A percentile compares a stretch with the other conserved stretches of the same genome.
Evolutionary conservation across 495 filamentous ascomycete species (phyloP).

Genomic region (Evernia prunastri): DNA sequence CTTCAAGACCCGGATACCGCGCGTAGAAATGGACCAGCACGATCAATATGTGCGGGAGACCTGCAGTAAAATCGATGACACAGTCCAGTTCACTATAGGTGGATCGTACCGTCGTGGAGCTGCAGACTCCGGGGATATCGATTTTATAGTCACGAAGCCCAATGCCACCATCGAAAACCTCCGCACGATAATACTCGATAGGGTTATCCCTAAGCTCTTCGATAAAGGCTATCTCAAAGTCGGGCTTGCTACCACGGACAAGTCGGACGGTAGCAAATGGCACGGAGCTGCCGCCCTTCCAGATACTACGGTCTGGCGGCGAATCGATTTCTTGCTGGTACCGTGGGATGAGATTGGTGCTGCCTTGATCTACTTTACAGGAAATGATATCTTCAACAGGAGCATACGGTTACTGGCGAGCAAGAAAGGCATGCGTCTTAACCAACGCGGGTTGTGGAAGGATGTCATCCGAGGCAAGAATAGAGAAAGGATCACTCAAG

Average conservation of each 20-base stretch:
- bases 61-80: constrained; percentile 54
- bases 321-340: constrained; percentile 84
- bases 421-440: constrained; percentile 79
- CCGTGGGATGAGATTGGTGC: constrained; percentile 77
- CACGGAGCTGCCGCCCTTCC: constrained; percentile 71
- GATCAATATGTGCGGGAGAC: constrained; percentile 59
- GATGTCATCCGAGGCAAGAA: constrained; percentile 60
- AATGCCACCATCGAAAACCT: constrained; percentile 51
- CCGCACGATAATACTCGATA: constrained; percentile 54
- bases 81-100: constrained; percentile 62
- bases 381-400: constrained; percentile 94
- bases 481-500: constrained; percentile 60
- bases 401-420: constrained; percentile 77
- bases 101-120: constrained; percentile 86
- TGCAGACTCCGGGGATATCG: constrained; percentile 69
- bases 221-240: constrained; percentile 53
- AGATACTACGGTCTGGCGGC: constrained; percentile 55
- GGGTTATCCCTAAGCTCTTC: constrained; percentile 57
- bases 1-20: constrained; percentile 74
- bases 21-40: constrained; percentile 66
- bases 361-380: constrained; percentile 90
- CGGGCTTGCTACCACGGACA: constrained; percentile 43
- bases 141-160: constrained; percentile 75
- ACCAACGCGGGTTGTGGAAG: constrained; percentile 75
- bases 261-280: constrained; percentile 64